Evolutionary conservation across 495 filamentous ascomycete genomes (phyloP).

Genomic region (Penicillium antarcticum): DNA sequence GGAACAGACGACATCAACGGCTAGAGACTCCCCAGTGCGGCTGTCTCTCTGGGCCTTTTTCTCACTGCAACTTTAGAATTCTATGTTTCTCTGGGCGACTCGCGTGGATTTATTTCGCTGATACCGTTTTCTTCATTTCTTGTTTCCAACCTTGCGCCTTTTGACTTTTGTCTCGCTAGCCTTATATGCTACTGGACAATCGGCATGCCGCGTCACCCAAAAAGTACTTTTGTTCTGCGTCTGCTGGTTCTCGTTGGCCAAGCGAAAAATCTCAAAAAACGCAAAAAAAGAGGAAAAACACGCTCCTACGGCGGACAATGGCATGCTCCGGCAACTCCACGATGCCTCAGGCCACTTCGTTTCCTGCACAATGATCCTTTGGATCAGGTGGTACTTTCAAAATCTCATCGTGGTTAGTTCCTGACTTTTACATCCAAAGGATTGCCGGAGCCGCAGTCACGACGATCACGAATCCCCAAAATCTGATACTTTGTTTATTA

Average conservation of each 20-base stretch:
- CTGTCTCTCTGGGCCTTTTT: constrained; percentile 15
- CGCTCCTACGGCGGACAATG: constrained; percentile 32
- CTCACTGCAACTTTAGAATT: constrained; percentile 26
- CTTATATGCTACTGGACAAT: constrained; percentile 21
- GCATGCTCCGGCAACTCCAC: constrained; percentile 25
- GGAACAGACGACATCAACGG: constrained; percentile 12
- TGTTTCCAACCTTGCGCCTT: constrained; percentile 31
- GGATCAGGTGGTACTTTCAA: not conserved
- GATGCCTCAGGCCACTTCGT: constrained; percentile 5
- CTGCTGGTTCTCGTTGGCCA: constrained; percentile 26
- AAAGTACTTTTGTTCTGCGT: constrained; percentile 38
- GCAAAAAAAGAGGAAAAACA: constrained; percentile 36
- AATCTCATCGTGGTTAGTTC: not conserved
- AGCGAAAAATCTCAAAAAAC: constrained; percentile 28
- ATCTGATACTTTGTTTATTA: constrained; percentile 33
- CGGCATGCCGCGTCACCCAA: constrained; percentile 28
- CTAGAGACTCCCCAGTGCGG: constrained; percentile 6
- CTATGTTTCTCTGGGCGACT: constrained; percentile 24
- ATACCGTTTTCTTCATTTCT: constrained; percentile 33
- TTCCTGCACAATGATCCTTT: not conserved
- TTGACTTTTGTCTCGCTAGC: constrained; percentile 19
- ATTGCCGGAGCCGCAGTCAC: constrained; percentile 35
- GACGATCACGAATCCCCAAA: constrained; percentile 45
- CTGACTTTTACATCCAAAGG: not conserved
- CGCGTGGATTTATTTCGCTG: constrained; percentile 34